These are phyloP conservation scores for Pouteria glomerata DNA, from an alignment of 148 eudicot genomes.

Conservation along the genomic window DNA sequence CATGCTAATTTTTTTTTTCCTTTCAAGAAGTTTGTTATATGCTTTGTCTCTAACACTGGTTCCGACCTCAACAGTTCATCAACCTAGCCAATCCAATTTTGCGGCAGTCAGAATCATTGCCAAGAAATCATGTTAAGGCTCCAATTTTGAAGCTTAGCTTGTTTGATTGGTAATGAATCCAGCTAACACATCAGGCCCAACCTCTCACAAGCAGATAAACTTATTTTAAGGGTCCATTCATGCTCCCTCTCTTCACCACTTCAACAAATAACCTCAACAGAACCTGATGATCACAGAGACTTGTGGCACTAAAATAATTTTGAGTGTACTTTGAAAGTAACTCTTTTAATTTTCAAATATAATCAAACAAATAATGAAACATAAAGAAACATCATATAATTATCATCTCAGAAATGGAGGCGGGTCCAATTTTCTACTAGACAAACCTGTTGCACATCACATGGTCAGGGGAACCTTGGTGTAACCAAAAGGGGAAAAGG, in stretches of 20 bases:
- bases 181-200: not conserved
- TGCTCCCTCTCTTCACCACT: not conserved
- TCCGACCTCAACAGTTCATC: not conserved
- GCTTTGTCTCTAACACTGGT: too few species aligned
- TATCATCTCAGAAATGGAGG: not conserved
- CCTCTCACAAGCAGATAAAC: not conserved
- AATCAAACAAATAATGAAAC: not conserved
- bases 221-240: not conserved
- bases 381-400: not conserved
- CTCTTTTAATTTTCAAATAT: not conserved
- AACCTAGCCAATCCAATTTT: not conserved
- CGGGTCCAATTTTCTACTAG: not conserved
- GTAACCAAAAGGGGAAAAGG: not conserved
- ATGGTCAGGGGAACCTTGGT: not conserved
- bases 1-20: too few species aligned
- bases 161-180: not conserved
- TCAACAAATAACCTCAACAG: not conserved
- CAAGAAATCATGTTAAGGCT: too few species aligned
- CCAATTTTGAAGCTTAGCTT: not conserved
- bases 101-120: not conserved
- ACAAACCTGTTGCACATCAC: not conserved
- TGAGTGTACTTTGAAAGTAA: not conserved
- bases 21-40: too few species aligned
- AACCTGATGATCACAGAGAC: conserved; percentile 4
- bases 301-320: too few species aligned